Percentiles rank a stretch among this genome's conserved stretches.
Evolutionary conservation across 441 rosid genomes (phyloP).

Genomic region (Mallotus repandus): DNA sequence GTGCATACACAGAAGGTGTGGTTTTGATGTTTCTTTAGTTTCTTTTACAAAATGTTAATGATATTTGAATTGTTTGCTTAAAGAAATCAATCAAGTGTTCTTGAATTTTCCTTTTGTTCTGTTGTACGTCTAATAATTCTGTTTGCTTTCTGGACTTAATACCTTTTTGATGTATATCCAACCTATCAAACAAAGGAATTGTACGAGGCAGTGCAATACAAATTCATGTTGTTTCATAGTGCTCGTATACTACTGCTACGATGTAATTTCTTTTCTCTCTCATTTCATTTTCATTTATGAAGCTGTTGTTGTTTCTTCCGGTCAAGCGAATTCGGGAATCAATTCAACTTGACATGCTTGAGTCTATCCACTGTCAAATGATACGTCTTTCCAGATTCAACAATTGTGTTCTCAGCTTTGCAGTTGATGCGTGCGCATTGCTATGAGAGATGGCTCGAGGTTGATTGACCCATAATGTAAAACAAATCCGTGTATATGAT

Average conservation of each 20-base stretch:
- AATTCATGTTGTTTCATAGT: not conserved
- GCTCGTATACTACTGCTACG: not conserved
- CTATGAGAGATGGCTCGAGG: slow-evolving; percentile 5
- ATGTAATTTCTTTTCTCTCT: not conserved
- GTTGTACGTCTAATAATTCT: too few species aligned
- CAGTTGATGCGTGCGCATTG: slow-evolving; percentile 29
- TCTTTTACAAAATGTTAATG: too few species aligned
- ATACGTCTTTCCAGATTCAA: slow-evolving; percentile 31
- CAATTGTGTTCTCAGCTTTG: slow-evolving; percentile 61
- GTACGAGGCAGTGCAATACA: too few species aligned
- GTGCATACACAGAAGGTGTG: too few species aligned
- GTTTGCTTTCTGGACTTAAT: not conserved
- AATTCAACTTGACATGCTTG: slow-evolving; percentile 63
- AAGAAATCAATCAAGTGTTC: too few species aligned
- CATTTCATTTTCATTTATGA: not conserved
- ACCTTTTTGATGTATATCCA: not conserved
- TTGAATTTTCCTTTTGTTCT: too few species aligned
- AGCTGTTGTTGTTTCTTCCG: slow-evolving; percentile 32
- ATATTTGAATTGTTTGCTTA: too few species aligned
- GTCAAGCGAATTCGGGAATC: slow-evolving; percentile 48
- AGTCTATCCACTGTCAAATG: slow-evolving; percentile 32
- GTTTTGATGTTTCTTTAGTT: too few species aligned
- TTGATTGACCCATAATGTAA: not conserved
- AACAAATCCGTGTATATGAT: slow-evolving; percentile 13
- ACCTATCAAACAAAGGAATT: not conserved